These are phyloP conservation scores for Lentinus brumalis DNA, from an alignment of 768 basidiomycete genomes.

Conservation along the genomic window DNA sequence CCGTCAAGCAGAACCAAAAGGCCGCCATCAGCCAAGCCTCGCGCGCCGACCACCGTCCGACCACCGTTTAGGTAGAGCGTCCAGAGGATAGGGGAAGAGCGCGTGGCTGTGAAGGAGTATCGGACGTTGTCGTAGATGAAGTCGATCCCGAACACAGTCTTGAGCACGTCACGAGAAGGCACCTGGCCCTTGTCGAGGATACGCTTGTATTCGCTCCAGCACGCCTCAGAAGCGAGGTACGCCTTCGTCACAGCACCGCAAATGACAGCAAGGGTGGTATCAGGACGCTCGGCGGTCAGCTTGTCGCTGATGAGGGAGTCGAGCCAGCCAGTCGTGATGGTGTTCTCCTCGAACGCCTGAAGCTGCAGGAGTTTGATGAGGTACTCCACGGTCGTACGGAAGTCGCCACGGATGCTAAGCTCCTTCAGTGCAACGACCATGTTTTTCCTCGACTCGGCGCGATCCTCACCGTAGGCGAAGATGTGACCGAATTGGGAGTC, in stretches of 20 bases:
- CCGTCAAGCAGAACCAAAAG: conserved; percentile 90
- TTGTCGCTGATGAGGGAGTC: conserved; percentile 96
- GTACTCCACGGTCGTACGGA: conserved; percentile 98
- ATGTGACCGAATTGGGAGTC: conserved; percentile 99
- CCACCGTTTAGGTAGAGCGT: conserved; percentile 97
- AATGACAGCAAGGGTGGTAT: conserved; percentile 88
- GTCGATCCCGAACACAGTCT: conserved; percentile 95
- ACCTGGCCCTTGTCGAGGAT: conserved; percentile 98
- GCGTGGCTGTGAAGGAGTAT: conserved; percentile 94
- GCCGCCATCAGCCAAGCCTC: conserved; percentile 93
- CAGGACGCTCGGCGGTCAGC: conserved; percentile 96
- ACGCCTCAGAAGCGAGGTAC: conserved; percentile 84
- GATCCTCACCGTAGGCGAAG: conserved; percentile 97
- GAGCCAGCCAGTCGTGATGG: conserved; percentile 98
- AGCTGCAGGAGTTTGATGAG: conserved; percentile 97
- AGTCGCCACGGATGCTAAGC: conserved; percentile 97
- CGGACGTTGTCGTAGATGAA: conserved; percentile 97
- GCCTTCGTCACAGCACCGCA: conserved; percentile 97
- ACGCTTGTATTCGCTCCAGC: conserved; percentile 91
- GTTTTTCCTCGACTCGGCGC: conserved; percentile 93
- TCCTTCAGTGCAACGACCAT: conserved; percentile 99
- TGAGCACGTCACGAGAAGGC: conserved; percentile 89
- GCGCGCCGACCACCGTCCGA: conserved; percentile 86
- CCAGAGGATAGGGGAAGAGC: conserved; percentile 87
- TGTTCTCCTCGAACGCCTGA: conserved; percentile 95